phyloP scores from a whole-genome alignment of 768 basidiomycete species.

The Collybia sordida region DNA sequence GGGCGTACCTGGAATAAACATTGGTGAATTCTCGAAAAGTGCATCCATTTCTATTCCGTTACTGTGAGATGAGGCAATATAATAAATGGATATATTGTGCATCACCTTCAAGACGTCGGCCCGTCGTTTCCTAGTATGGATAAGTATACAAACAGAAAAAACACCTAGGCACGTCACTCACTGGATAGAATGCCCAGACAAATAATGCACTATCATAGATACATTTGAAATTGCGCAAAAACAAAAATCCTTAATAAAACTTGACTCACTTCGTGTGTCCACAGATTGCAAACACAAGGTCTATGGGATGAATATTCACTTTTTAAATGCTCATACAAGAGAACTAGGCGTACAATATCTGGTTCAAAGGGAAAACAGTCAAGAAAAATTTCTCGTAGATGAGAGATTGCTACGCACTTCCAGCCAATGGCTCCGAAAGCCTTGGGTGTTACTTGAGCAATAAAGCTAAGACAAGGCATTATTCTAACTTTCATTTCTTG shows the following conservation, averaged over 20 bases:
- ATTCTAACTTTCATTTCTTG: neutral
- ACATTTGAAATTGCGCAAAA: neutral
- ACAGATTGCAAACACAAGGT: constrained; percentile 46
- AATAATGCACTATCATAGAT: constrained; percentile 30
- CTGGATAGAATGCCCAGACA: constrained; percentile 44
- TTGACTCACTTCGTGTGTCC: constrained; percentile 40
- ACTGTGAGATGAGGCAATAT: neutral
- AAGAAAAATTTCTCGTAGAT: neutral
- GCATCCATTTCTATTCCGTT: constrained; percentile 38
- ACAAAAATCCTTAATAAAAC: neutral
- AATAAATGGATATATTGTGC: neutral
- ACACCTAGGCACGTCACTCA: constrained; percentile 10
- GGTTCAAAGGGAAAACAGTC: neutral
- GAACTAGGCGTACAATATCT: constrained; percentile 26
- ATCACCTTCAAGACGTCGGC: constrained; percentile 41
- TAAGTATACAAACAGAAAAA: neutral
- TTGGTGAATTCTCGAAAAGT: constrained; percentile 35
- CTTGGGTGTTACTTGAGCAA: constrained; percentile 42
- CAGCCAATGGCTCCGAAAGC: constrained; percentile 40
- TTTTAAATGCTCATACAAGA: neutral
- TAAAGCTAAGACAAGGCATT: constrained; percentile 28
- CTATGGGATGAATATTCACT: constrained; percentile 12
- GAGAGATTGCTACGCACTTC: constrained; percentile 28
- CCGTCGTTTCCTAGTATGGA: constrained; percentile 37
- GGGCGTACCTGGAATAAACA: constrained; percentile 34